phyloP scores from a whole-genome alignment of 2,329 filamentous ascomycete genomes.

The Diaporthe sp. region DNA sequence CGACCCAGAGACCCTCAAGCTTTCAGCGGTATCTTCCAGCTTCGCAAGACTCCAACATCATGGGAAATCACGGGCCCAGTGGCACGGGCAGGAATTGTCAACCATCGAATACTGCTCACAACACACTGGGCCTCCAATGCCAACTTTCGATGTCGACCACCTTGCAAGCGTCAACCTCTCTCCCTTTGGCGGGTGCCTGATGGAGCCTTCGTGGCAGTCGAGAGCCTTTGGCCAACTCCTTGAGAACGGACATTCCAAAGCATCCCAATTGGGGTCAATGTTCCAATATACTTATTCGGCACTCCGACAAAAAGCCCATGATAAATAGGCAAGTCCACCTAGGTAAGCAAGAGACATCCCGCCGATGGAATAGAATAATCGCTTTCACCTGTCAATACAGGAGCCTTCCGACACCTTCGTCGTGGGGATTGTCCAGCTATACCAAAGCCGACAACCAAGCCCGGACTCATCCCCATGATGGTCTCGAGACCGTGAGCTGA shows the following conservation, averaged over 20 bases:
- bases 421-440: not conserved
- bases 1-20: not conserved
- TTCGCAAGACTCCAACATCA: too few species aligned
- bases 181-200: not conserved
- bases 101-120: too few species aligned
- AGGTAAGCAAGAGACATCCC: not conserved
- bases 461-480: not conserved
- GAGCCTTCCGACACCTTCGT: not conserved
- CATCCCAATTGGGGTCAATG: not conserved
- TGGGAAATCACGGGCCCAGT: too few species aligned
- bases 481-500: too few species aligned
- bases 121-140: not conserved
- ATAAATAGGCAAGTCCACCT: not conserved
- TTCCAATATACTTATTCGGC: fast-evolving
- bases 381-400: not conserved
- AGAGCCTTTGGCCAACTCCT: too few species aligned
- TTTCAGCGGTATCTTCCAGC: too few species aligned
- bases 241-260: too few species aligned
- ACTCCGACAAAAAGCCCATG: not conserved
- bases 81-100: too few species aligned
- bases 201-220: too few species aligned
- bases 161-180: not conserved
- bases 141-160: not conserved
- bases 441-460: not conserved
- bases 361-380: fast-evolving